phyloP scores from a whole-genome alignment of 345 rosid genomes.

The Erucastrum elatum region DNA sequence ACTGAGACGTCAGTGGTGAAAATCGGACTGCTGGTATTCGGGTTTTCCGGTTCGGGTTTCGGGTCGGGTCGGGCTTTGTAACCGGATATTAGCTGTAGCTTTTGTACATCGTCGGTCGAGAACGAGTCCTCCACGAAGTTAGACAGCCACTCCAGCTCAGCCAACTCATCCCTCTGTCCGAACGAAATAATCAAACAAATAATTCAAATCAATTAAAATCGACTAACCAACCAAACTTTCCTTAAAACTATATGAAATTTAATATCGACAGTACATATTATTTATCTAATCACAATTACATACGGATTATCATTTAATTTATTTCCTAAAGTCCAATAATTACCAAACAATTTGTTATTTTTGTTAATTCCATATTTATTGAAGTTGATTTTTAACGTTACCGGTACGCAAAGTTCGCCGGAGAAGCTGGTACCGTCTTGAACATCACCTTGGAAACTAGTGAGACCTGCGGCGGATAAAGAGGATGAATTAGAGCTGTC shows the following conservation, averaged over 20 bases:
- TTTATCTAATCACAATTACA: not conserved
- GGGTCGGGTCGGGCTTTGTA: constrained; percentile 55
- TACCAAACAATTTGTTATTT: not conserved
- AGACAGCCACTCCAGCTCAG: constrained; percentile 97
- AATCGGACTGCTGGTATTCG: constrained; percentile 23
- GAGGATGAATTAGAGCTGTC: constrained; percentile 66
- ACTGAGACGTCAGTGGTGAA: constrained; percentile 61
- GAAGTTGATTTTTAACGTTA: constrained; percentile 31
- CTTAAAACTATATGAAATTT: not conserved
- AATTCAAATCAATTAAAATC: not conserved
- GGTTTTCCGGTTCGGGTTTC: constrained; percentile 43
- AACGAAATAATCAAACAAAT: not conserved
- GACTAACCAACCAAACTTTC: not conserved
- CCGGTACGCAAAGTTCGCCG: constrained; percentile 90
- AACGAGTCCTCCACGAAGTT: constrained; percentile 93
- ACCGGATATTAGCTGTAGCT: constrained; percentile 82
- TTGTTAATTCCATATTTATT: no score
- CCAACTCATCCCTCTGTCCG: constrained; percentile 78
- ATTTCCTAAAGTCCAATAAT: not conserved
- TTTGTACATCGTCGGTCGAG: constrained; percentile 82
- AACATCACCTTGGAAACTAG: constrained; percentile 40
- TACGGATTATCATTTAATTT: not conserved
- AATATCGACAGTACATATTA: no score
- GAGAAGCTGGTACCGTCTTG: constrained; percentile 51
- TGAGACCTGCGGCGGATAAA: constrained; percentile 31